phyloP scores from a whole-genome alignment of 2,329 filamentous ascomycete genomes.

The Colletotrichum navitas region DNA sequence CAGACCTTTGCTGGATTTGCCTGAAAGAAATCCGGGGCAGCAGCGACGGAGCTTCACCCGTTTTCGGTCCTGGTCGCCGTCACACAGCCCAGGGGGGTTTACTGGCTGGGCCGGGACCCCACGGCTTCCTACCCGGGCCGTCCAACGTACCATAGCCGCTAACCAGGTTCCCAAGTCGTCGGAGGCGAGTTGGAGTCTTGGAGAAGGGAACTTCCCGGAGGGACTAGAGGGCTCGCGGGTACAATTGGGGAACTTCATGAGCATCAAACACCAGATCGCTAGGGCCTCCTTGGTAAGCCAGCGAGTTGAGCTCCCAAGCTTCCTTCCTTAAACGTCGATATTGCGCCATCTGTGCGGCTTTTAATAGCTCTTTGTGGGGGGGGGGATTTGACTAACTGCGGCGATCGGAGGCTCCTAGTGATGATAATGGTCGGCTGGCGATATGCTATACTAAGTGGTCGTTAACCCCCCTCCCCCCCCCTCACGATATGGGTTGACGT shows the following conservation, averaged over 20 bases:
- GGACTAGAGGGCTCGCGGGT: slow-evolving; percentile 25
- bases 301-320: slow-evolving; percentile 32
- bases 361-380: slow-evolving; percentile 34
- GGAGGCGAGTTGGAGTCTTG: slow-evolving; percentile 16
- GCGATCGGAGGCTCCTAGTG: slow-evolving; percentile 25
- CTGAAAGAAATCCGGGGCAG: slow-evolving; percentile 44
- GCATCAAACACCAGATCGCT: slow-evolving; percentile 39
- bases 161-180: slow-evolving; percentile 37
- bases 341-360: slow-evolving; percentile 38
- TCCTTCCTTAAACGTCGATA: slow-evolving; percentile 36
- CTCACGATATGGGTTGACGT: slow-evolving; percentile 18
- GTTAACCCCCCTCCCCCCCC: slow-evolving; percentile 15
- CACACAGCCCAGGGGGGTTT: slow-evolving; percentile 27
- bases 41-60: slow-evolving; percentile 35
- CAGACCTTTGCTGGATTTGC: slow-evolving; percentile 28
- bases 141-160: slow-evolving; percentile 30
- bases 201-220: slow-evolving; percentile 33
- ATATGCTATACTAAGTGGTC: slow-evolving; percentile 17
- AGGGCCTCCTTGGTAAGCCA: slow-evolving; percentile 28
- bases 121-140: slow-evolving; percentile 42
- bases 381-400: slow-evolving; percentile 1
- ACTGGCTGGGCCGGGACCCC: slow-evolving; percentile 40
- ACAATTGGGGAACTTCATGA: slow-evolving; percentile 40
- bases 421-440: slow-evolving; percentile 27
- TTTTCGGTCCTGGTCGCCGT: slow-evolving; percentile 42